phyloP scores from a whole-genome alignment of 2,329 filamentous ascomycete species.

The Diaporthe eres region DNA sequence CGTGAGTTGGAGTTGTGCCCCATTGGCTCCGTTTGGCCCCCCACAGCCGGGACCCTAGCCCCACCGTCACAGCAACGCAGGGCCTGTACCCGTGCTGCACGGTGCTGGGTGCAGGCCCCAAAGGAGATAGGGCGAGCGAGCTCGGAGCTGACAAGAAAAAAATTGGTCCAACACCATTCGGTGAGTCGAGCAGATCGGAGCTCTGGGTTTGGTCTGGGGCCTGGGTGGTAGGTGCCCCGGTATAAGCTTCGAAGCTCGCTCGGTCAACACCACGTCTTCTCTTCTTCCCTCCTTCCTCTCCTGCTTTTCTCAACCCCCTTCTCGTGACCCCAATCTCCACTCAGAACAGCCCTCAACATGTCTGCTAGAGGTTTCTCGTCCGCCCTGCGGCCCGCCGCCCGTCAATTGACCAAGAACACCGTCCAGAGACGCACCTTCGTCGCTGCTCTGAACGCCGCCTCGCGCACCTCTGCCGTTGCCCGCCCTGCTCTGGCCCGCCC shows the following conservation, averaged over 20 bases:
- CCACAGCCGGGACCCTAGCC: conserved; percentile 32
- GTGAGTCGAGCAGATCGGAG: conserved; percentile 40
- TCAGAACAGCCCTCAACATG: conserved; percentile 69
- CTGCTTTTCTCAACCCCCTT: conserved; percentile 47
- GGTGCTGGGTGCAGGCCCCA: conserved; percentile 4
- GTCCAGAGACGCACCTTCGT: conserved; percentile 75
- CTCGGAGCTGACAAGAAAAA: conserved; percentile 36
- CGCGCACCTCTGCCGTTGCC: conserved; percentile 64
- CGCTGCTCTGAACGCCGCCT: conserved; percentile 67
- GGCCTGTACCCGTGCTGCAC: not conserved
- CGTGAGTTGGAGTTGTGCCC: conserved; percentile 2
- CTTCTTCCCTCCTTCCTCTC: conserved; percentile 46
- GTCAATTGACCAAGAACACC: conserved; percentile 73
- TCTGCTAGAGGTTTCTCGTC: conserved; percentile 82
- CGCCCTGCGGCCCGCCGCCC: conserved; percentile 75
- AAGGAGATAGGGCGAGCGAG: conserved; percentile 29
- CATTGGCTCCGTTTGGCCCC: conserved; percentile 13
- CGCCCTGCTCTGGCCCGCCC: conserved; percentile 63
- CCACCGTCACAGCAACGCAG: conserved; percentile 27
- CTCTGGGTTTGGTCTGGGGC: conserved; percentile 26
- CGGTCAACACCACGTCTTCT: conserved; percentile 33
- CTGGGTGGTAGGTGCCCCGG: not conserved
- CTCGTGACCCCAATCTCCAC: conserved; percentile 50
- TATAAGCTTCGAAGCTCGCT: conserved; percentile 34
- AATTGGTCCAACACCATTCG: conserved; percentile 42